phyloP scores from a whole-genome alignment of 305 asterid species.

The Fraxinus latifolia region DNA sequence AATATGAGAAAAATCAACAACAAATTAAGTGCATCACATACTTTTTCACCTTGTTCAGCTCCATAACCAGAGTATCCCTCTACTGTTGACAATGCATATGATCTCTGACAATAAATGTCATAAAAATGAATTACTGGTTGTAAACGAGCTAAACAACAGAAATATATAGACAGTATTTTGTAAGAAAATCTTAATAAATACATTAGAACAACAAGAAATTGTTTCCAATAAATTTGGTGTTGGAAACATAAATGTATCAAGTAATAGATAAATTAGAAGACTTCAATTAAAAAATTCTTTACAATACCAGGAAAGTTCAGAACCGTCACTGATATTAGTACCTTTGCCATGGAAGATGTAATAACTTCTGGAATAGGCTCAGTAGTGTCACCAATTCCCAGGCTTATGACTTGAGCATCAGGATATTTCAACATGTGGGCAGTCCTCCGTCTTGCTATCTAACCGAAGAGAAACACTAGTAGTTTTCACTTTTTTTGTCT shows the following conservation, averaged over 20 bases:
- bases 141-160: background rate
- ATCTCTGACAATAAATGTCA: constrained; percentile 45
- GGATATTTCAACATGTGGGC: constrained; percentile 81
- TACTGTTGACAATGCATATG: constrained; percentile 65
- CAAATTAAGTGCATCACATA: constrained; percentile 24
- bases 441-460: constrained; percentile 82
- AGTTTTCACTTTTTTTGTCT: constrained; percentile 13
- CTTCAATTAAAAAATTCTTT: background rate
- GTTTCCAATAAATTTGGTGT: background rate
- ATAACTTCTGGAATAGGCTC: constrained; percentile 95
- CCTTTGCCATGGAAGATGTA: constrained; percentile 88
- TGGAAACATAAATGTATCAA: background rate
- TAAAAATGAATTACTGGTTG: background rate
- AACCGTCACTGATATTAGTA: constrained; percentile 27
- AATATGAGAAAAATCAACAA: background rate
- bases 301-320: constrained; percentile 3
- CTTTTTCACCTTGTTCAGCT: constrained; percentile 98
- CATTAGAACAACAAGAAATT: background rate
- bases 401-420: constrained; percentile 89
- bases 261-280: constrained; percentile 2
- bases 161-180: background rate
- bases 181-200: background rate
- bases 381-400: constrained; percentile 97
- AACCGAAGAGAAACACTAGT: constrained; percentile 7
- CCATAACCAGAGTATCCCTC: constrained; percentile 94